Base-by-base conservation (phyloP, 352 stramenopile genomes). In the Pythium utonaiense region DNA sequence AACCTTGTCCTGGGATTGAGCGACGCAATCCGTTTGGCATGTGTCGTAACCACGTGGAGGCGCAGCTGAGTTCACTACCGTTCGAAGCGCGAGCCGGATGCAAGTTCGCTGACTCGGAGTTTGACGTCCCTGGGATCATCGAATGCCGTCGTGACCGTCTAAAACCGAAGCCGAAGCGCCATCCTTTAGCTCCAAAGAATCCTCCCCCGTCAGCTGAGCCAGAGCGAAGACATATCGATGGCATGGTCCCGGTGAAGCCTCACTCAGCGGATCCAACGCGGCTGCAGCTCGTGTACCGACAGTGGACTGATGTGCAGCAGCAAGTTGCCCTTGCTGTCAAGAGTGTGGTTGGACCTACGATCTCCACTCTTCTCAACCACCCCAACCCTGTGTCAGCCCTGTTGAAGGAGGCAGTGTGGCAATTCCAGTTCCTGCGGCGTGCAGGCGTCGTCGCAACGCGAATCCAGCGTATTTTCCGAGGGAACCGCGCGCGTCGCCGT, bases 41-140 rank as follows among this genome's bases (percentile, higher is more conserved):
- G 62, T 92, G 83, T 24, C 75, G 78, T 21, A 88, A 90, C 57
- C 83, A 90, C 48, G 48, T 88, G 10, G 80, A 88, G 64, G 77
- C 80, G 3, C 69, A 88, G 24, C 55, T 90, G 34, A 88, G 68
- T 48, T 74, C 58, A 13, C 54, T 86, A n/a, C 60, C 53, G 16
- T 86, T 75, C 44, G 76, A 90, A 55, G 62, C 67, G n/a, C 74
- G 80, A 9, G 71, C 69, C 0, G 59, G 30, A 19, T 73, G 78
- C 21, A 28, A 73, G 19, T 60, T 88, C 12, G 72, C 78, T 9
- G 76, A 86, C 50, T 77, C 74, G 7, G 80, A 88, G 28, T 88
- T 90, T 33, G 75, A 90, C 38, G 78, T 85, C 0, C 78, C 78
- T 27, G 80, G 75, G 2, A 73, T 88, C 24, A 70, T 77, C 47